These are phyloP conservation scores for Scedosporium minutisporum DNA, from an alignment of 2,329 filamentous ascomycete genomes.

Conservation along the genomic window DNA sequence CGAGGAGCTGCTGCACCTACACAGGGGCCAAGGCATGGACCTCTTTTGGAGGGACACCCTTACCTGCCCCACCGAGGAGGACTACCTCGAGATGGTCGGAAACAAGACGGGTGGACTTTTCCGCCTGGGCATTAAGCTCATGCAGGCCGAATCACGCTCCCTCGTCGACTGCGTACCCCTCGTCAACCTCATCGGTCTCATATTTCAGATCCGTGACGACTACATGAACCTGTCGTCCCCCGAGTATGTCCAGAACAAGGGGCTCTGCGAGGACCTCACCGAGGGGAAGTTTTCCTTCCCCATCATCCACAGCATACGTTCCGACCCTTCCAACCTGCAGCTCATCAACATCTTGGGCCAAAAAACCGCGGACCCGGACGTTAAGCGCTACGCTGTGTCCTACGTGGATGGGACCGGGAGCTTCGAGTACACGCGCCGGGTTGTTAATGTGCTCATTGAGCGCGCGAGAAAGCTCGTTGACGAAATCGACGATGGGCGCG, in stretches of 20 bases:
- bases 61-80: conserved; percentile 74
- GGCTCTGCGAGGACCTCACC: conserved; percentile 87
- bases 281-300: conserved; percentile 97
- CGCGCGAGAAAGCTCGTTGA: conserved; percentile 55
- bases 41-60: conserved; percentile 81
- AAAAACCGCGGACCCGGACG: conserved; percentile 74
- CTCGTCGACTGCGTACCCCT: conserved; percentile 68
- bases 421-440: conserved; percentile 73
- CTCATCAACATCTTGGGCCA: conserved; percentile 89
- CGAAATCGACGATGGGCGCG: conserved; percentile 52
- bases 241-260: conserved; percentile 83
- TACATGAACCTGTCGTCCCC: conserved; percentile 73
- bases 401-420: conserved; percentile 89
- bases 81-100: conserved; percentile 89
- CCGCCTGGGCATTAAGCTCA: conserved; percentile 73
- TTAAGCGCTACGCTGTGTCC: conserved; percentile 81
- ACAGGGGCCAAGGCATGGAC: conserved; percentile 84
- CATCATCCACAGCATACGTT: conserved; percentile 84
- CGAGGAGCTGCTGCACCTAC: conserved; percentile 75
- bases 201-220: conserved; percentile 90
- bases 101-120: conserved; percentile 89
- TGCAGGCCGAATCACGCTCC: conserved; percentile 62
- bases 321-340: conserved; percentile 63
- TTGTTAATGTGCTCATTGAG: conserved; percentile 53
- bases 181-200: conserved; percentile 73